These are phyloP conservation scores for Pachyrhizus erosus DNA, from an alignment of 306 rosid species.

Conservation along the genomic window DNA sequence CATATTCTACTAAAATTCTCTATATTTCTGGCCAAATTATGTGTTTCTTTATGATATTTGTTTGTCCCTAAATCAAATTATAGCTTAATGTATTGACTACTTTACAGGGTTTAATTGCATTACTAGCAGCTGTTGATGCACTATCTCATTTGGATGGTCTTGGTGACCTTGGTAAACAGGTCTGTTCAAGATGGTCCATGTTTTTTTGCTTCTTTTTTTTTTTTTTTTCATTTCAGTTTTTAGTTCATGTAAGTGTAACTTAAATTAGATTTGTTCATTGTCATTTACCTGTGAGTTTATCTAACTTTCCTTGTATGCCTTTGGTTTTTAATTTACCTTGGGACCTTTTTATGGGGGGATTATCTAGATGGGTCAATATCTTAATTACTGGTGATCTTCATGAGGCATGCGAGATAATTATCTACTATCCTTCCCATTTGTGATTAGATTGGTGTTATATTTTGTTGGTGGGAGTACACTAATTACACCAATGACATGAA, in stretches of 20 bases:
- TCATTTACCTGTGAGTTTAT: conserved; percentile 16
- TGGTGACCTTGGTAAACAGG: conserved; percentile 77
- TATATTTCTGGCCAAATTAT: neutral
- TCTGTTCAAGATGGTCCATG: conserved; percentile 42
- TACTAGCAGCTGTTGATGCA: conserved; percentile 88
- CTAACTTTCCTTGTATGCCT: conserved; percentile 18
- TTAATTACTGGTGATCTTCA: conserved; percentile 18
- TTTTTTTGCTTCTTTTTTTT: neutral
- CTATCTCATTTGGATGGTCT: conserved; percentile 73
- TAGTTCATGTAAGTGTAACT: conserved; percentile 21
- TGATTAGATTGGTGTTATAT: conserved; percentile 15
- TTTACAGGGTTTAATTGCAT: conserved; percentile 81
- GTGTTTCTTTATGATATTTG: conserved; percentile 30
- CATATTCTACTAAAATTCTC: conserved; percentile 23
- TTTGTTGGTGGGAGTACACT: conserved; percentile 14
- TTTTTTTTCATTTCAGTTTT: conserved; percentile 27
- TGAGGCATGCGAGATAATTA: conserved; percentile 8
- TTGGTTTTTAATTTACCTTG: conserved; percentile 18
- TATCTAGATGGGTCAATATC: conserved; percentile 29
- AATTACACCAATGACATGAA: conserved; percentile 7
- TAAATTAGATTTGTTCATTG: conserved; percentile 19
- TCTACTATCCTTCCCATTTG: conserved; percentile 32
- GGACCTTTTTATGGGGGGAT: neutral
- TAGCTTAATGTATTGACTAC: conserved; percentile 32
- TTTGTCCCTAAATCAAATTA: conserved; percentile 15